Base-by-base conservation (phyloP, 192 early-diverging fungal genomes). In the Entomortierella parvispora region DNA sequence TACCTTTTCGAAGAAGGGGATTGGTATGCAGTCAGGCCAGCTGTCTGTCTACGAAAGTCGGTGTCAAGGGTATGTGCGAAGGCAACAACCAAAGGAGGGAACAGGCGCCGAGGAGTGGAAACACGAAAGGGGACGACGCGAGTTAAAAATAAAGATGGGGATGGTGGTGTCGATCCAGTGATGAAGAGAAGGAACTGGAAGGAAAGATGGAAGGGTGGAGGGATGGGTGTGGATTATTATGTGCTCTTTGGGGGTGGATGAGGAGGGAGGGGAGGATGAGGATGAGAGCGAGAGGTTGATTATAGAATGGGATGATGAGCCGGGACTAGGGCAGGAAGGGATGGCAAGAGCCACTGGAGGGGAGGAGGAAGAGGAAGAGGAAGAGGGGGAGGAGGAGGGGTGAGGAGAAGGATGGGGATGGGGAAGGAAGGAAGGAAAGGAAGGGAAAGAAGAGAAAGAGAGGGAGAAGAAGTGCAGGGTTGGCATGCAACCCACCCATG, bases 11-110 rank as follows among this genome's bases (percentile, higher is more conserved):
- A 9, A 9, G 7, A 56, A 40, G 32, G 32, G 20, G 10, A 31
- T 25, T 33, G 44, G 40, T 44, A 61, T 22, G 51, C 45, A 61
- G 71, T 58, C 63, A 75, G 71, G 47, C 71, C 71, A 75, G 72
- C 72, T 76, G 65, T 52, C 55, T 71, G 58, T 67, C 58, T 48
- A 47, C 11, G 46, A 40, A 40, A 40, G 37, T 9, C 12, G 12
- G 37, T 12, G 5, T 40, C 7, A 12, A 40, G 12, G 12, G 12
- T 40, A 40, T 40, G 37, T 40, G 37, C 37, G 12, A 49, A 49
- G 6, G 47, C 4, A 5, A 6, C 18, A 49, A 23, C 6, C 5
- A 18, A 23, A 49, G 18, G n/a, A 23, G 22, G 18, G n/a, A 23
- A 12, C 18, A 49, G 47, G n/a, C 18, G 22, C 4, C 15, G 6